These are phyloP conservation scores for Sporothrix globosa DNA, from an alignment of 2,329 filamentous ascomycete genomes.

Conservation along the genomic window DNA sequence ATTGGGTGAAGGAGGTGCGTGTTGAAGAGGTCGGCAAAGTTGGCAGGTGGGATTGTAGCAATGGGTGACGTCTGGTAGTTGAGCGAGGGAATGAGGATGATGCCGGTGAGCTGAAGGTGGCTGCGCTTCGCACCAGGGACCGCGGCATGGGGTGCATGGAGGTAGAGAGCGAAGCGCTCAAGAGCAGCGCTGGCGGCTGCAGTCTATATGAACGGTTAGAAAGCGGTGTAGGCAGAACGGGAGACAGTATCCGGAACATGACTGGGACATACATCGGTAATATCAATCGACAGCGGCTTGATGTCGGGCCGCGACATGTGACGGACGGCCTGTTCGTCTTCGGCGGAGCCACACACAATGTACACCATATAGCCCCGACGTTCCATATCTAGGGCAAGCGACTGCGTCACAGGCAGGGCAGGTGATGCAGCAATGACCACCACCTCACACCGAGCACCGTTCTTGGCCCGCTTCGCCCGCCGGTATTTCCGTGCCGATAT, in stretches of 20 bases:
- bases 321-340: slow-evolving; percentile 81
- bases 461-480: slow-evolving; percentile 75
- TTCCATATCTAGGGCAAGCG: slow-evolving; percentile 83
- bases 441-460: slow-evolving; percentile 86
- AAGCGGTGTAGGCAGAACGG: background rate
- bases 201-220: slow-evolving; percentile 54
- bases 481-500: slow-evolving; percentile 68
- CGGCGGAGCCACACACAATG: slow-evolving; percentile 79
- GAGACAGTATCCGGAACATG: background rate
- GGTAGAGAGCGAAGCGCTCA: slow-evolving; percentile 70
- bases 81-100: slow-evolving; percentile 81
- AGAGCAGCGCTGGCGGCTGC: slow-evolving; percentile 69
- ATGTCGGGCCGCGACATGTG: slow-evolving; percentile 80
- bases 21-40: slow-evolving; percentile 88
- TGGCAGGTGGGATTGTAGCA: slow-evolving; percentile 79
- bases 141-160: slow-evolving; percentile 74
- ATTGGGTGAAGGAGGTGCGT: slow-evolving; percentile 89
- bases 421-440: slow-evolving; percentile 86
- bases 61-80: slow-evolving; percentile 83
- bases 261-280: slow-evolving; percentile 67
- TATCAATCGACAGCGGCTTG: slow-evolving; percentile 77
- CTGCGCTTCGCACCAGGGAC: slow-evolving; percentile 76
- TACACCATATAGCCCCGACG: slow-evolving; percentile 91
- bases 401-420: slow-evolving; percentile 78
- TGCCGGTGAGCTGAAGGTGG: slow-evolving; percentile 73